Base-by-base conservation (phyloP, 2,329 filamentous ascomycete species). In the Pezicula neosporulosa region DNA sequence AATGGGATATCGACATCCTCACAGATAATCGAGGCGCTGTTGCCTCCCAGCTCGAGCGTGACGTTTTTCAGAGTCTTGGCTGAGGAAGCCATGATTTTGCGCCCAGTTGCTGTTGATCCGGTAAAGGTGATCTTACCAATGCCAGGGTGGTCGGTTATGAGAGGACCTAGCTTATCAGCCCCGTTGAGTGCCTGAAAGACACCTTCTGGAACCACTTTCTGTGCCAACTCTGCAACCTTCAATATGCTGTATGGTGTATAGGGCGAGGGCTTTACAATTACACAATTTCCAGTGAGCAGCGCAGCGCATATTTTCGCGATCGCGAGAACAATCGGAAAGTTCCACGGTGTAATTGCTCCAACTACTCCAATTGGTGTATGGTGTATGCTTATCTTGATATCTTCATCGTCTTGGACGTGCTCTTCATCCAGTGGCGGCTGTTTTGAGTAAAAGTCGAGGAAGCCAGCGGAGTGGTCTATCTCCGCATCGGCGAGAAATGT, bases 261-360 rank as follows among this genome's bases (percentile, higher is more conserved):
- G 35, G 72, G 81, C 0, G 79, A 83, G 0, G 81, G 78, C 61
- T 80, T 80, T 53, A 82, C 71, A 56, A 82, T 80, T 18, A 82
- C 66, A 13, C 71, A 66, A 61, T 80, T 79, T 16, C 76, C 77
- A 0, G 77, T 76, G 24, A 78, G 65, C 5, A 81, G 63, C 0
- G 77, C 70, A 0, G 73, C 69, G 4, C 66, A 69, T 24, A 79
- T 69, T 62, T 84, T 83, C 38, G 76, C 68, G 39, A 72, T 68
- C 13, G 71, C 70, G 1, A 77, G 66, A 51, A 75, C 69, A 16
- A 77, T 50, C 1, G 75, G 74, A 56, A 74, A 83, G 62, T 84
- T 85, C 81, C 81, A 85, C 1, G 81, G 80, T 15, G 78, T 76
- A 56, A 84, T 82, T 53, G 74, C 81, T 16, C 71, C 76, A 2